Evolutionary conservation across 1,284 basidiomycete species (phyloP), one percentile per base, ranked within the genome.

Genomic region (Microbotryum lychnidis-dioicae): DNA sequence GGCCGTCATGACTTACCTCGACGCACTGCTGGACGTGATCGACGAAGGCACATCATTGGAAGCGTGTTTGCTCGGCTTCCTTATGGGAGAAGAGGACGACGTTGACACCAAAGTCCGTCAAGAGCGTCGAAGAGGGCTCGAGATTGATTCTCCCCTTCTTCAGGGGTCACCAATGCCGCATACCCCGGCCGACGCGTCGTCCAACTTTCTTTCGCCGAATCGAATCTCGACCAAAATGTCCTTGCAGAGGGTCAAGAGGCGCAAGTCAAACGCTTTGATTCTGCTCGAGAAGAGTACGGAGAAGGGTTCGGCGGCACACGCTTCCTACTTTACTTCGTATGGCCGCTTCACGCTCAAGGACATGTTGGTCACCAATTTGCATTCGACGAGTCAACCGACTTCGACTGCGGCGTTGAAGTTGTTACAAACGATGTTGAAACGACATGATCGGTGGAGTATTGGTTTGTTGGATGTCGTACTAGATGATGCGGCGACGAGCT

Each of bases 1-100:
- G 1, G 94, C 94, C 2, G 91, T 97, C 56, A 86, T 97, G 82
- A 91, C 87, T n/a, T 97, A 98, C 72, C 85, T 97, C 64, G 90
- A 97, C 64, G 83, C 89, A 0, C 71, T 91, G 78, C 81, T 93
- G 57, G 81, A 84, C 54, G 87, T 86, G 0, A 80, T 93, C 18
- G 82, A 84, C 58, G 80, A 85, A 49, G 86, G 87, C 8, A 69
- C 72, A 25, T 81, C 80, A 56, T 79, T 92, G 45, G 81, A 81
- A 82, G 85, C 63, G 76, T 57, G 86, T n/a, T 76, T 92, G 16
- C 80, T 91, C 53, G 79, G 83, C 54, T 92, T 89, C 75, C 81
- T 92, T 42, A 81, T 87, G 71, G 89, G 82, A 71, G 89, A 91
- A 71, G 87, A 90, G 69, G 86, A 86, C 33, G 51, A 25, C 9